phyloP scores from a whole-genome alignment of 208 protist species.

The Angomonas deanei region DNA sequence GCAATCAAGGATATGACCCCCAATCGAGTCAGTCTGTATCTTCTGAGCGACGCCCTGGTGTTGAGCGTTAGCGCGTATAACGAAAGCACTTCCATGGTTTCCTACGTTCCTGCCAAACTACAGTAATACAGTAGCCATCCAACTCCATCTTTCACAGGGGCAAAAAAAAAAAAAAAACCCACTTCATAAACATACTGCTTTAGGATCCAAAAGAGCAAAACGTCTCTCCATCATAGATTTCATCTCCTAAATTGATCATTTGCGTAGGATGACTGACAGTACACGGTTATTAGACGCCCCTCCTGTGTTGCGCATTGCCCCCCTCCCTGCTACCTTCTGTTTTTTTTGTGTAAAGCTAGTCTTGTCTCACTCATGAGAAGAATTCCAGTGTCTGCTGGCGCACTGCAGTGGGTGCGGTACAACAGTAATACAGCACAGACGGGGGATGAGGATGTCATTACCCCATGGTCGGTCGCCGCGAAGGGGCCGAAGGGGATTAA shows the following conservation, averaged over 20 bases:
- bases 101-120: constrained; percentile 70
- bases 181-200: too few relatives aligned
- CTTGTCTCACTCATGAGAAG: too few relatives aligned
- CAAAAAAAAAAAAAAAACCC: background rate
- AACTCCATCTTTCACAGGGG: background rate
- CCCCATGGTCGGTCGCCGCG: constrained; percentile 74
- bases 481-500: constrained; percentile 71
- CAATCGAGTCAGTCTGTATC: constrained; percentile 34
- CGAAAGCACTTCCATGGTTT: constrained; percentile 49
- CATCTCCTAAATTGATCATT: background rate
- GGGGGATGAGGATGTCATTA: constrained; percentile 46
- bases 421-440: background rate
- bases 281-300: background rate
- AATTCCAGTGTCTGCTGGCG: too few relatives aligned
- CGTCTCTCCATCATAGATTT: background rate
- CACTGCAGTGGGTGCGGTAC: constrained; percentile 4
- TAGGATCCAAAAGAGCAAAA: too few relatives aligned
- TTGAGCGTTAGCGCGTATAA: constrained; percentile 42
- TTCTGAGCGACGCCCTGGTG: constrained; percentile 59
- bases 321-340: too few relatives aligned
- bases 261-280: too few relatives aligned
- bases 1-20: constrained; percentile 53
- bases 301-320: background rate
- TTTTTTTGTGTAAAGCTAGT: too few relatives aligned
- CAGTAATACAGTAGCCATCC: too few relatives aligned